Evolutionary conservation across 2,329 filamentous ascomycete genomes (phyloP).

Genomic region (Talaromyces pinophilus): DNA sequence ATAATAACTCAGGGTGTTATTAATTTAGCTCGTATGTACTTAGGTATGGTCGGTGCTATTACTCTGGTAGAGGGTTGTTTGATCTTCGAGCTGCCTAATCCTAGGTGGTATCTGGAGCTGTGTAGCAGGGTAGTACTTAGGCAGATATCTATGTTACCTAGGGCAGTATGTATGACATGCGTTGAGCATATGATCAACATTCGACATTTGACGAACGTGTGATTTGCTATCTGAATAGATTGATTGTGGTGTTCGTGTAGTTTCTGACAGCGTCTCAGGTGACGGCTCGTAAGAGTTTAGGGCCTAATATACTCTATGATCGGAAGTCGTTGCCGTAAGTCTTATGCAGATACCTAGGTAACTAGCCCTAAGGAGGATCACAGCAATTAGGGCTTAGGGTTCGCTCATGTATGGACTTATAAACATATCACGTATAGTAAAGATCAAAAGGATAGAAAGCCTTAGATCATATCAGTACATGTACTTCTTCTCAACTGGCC

Average conservation of each 20-base stretch:
- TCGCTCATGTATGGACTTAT: background rate
- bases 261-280: background rate
- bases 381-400: slow-evolving; percentile 3
- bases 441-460: background rate
- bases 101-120: background rate
- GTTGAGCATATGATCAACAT: slow-evolving; percentile 3
- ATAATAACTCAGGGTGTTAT: background rate
- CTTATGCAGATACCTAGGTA: background rate
- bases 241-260: background rate
- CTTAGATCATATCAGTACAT: background rate
- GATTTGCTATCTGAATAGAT: background rate
- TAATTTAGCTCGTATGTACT: background rate
- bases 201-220: background rate
- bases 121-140: slow-evolving; percentile 1
- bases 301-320: background rate
- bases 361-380: background rate
- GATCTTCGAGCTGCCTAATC: background rate
- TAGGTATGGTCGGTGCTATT: background rate
- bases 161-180: background rate
- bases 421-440: background rate
- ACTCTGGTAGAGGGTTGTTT: background rate
- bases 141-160: background rate
- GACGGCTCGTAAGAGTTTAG: background rate
- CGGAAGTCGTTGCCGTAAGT: background rate
- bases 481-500: background rate